A percentile compares a stretch with the other conserved stretches of the same genome.
Conservation (phyloP, 257 asterid genomes). For the Knoxia roxburghii region DNA sequence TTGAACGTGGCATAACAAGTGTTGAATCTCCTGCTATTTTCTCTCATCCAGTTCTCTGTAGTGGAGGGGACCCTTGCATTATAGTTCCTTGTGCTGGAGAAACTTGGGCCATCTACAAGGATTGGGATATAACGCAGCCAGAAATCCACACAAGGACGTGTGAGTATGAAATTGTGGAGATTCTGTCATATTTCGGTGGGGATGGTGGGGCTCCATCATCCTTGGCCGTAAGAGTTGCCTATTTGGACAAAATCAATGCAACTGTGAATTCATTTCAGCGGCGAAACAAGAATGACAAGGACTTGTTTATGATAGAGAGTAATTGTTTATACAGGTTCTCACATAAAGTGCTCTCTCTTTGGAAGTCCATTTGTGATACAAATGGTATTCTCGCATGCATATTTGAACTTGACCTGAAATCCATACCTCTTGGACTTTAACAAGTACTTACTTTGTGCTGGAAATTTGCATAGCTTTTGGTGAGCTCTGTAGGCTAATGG, state of each 20-base stretch:
- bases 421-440: neutral
- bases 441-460: too few relatives aligned
- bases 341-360: slow-evolving; percentile 1
- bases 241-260: slow-evolving; percentile 49
- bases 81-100: slow-evolving; percentile 56
- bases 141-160: slow-evolving; percentile 28
- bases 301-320: neutral
- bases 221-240: slow-evolving; percentile 42
- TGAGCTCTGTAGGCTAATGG: too few relatives aligned
- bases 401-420: slow-evolving; percentile 5
- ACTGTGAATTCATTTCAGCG: slow-evolving; percentile 12
- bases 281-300: neutral
- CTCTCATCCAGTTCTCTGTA: slow-evolving; percentile 38
- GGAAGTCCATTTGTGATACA: neutral
- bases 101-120: slow-evolving; percentile 65
- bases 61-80: slow-evolving; percentile 23
- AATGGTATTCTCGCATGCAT: neutral
- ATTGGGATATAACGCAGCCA: slow-evolving; percentile 53
- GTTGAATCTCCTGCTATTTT: slow-evolving; percentile 25
- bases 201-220: slow-evolving; percentile 32
- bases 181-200: slow-evolving; percentile 29
- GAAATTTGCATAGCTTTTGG: too few relatives aligned
- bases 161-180: slow-evolving; percentile 60
- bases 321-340: slow-evolving; percentile 4
- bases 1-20: slow-evolving; percentile 21